A percentile compares a stretch with the other conserved stretches of the same genome.
phyloP scores from a whole-genome alignment of 1,284 basidiomycete species.

The Somion occarium region DNA sequence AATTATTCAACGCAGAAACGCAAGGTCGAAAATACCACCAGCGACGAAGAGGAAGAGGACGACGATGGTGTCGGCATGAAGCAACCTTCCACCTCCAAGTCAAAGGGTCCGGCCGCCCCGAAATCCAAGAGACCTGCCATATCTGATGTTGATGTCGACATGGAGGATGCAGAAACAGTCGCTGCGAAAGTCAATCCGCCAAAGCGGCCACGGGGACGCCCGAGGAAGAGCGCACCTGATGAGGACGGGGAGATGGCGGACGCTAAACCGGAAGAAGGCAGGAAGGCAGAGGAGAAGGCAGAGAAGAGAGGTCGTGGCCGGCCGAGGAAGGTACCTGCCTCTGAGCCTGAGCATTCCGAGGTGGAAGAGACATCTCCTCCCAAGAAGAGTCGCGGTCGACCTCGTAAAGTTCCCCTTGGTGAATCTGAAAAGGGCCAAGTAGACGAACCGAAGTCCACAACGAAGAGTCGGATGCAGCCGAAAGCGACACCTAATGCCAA shows the following conservation, averaged over 20 bases:
- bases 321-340: no score
- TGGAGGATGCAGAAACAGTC: conserved; percentile 7
- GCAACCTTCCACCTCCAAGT: background rate
- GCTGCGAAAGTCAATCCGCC: conserved; percentile 8
- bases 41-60: no score
- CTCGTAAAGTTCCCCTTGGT: background rate
- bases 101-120: background rate
- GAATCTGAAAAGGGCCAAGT: no score
- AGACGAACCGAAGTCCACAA: no score
- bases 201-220: conserved; percentile 8
- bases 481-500: background rate
- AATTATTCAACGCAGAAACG: background rate
- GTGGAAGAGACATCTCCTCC: background rate
- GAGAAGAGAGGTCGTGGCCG: background rate
- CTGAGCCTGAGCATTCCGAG: background rate
- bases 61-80: background rate
- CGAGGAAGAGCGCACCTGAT: conserved; percentile 3
- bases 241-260: background rate
- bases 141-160: conserved; percentile 11
- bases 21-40: background rate
- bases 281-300: background rate
- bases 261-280: background rate
- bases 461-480: background rate
- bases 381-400: background rate
- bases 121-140: background rate